Percentiles rank a stretch among this genome's conserved stretches.
Evolutionary conservation across 768 basidiomycete species (phyloP).

Genomic region (Tricholoma sp.): DNA sequence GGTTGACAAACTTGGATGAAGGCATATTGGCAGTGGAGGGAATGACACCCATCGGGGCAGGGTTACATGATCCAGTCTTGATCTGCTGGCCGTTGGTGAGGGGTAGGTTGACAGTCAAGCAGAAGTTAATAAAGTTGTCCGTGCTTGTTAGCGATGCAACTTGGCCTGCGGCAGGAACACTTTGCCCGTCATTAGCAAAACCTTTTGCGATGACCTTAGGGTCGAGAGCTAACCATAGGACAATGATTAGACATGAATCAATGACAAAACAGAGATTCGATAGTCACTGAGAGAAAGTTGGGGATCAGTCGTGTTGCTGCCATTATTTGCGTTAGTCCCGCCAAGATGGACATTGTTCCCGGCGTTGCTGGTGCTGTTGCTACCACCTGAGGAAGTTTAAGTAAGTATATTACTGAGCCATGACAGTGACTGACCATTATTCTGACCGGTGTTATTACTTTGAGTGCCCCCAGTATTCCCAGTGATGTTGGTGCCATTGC

Average conservation of each 20-base stretch:
- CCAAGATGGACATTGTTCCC: neutral
- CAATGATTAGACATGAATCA: neutral
- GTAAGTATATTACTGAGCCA: neutral
- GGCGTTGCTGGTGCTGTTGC: neutral
- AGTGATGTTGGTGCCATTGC: neutral
- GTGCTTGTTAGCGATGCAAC: slow-evolving; percentile 38
- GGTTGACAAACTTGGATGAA: slow-evolving; percentile 30
- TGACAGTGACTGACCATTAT: neutral
- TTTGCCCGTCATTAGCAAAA: slow-evolving; percentile 24
- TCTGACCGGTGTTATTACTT: neutral
- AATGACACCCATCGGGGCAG: slow-evolving; percentile 37
- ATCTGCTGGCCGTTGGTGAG: slow-evolving; percentile 47
- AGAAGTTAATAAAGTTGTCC: slow-evolving; percentile 51
- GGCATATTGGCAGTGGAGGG: slow-evolving; percentile 37
- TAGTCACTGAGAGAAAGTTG: slow-evolving; percentile 35
- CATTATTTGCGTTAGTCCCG: slow-evolving; percentile 3
- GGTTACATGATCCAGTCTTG: slow-evolving; percentile 20
- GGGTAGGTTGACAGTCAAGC: slow-evolving; percentile 38
- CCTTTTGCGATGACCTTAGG: slow-evolving; percentile 22
- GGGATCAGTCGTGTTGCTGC: slow-evolving; percentile 16
- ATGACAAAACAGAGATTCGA: neutral
- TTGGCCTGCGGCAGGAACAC: slow-evolving; percentile 29
- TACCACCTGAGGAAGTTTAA: neutral
- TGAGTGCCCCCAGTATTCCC: no score
- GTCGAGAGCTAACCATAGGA: slow-evolving; percentile 16